These are phyloP conservation scores for Colletotrichum orchidophilum DNA, from an alignment of 2,329 filamentous ascomycete species.

Conservation along the genomic window DNA sequence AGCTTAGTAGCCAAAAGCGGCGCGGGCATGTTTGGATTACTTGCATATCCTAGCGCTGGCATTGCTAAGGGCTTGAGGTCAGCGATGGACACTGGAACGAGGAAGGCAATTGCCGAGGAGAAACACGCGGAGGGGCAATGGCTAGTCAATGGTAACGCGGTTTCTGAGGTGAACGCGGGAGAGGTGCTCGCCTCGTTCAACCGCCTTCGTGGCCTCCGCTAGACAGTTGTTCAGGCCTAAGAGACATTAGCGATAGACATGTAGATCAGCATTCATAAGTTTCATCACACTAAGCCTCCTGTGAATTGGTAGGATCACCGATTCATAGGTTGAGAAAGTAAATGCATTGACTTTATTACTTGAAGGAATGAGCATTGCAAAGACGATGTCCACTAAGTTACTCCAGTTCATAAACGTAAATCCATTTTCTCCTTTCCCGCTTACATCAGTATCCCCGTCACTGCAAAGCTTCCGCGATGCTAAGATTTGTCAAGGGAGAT, in stretches of 20 bases:
- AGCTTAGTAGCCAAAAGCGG: constrained; percentile 31
- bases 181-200: background rate
- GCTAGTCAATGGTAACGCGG: background rate
- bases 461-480: no score
- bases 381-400: no score
- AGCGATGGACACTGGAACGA: constrained; percentile 8
- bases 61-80: constrained; percentile 33
- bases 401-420: no score
- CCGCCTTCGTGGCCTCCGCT: background rate
- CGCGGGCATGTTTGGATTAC: constrained; percentile 34
- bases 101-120: constrained; percentile 7
- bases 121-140: constrained; percentile 20
- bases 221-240: background rate
- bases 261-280: no score
- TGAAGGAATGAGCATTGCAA: no score
- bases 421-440: no score
- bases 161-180: background rate
- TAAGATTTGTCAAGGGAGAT: no score
- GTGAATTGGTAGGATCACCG: no score
- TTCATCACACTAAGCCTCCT: no score
- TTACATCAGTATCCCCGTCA: no score
- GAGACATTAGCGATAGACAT: background rate
- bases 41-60: constrained; percentile 33
- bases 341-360: no score
- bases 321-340: no score